phyloP scores from a whole-genome alignment of 2,329 filamentous ascomycete species.

The Penicillium sp. region DNA sequence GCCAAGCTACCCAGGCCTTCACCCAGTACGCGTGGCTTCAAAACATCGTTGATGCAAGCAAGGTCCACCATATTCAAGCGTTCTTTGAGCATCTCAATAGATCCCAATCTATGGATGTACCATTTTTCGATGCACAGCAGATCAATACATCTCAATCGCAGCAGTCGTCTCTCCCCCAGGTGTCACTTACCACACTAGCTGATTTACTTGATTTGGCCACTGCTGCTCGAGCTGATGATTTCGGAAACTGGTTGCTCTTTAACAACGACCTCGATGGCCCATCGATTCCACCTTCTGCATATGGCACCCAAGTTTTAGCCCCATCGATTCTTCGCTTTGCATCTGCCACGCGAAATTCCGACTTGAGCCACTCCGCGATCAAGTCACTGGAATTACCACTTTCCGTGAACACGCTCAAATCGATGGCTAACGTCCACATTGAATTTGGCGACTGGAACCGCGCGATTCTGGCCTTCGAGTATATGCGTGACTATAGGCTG shows the following conservation, averaged over 20 bases:
- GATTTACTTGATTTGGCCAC: conserved; percentile 53
- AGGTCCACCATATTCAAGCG: conserved; percentile 32
- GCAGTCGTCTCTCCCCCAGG: conserved; percentile 33
- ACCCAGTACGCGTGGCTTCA: conserved; percentile 34
- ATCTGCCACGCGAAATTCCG: conserved; percentile 47
- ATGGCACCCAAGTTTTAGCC: conserved; percentile 49
- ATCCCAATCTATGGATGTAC: conserved; percentile 10
- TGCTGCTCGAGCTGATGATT: conserved; percentile 45
- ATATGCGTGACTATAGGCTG: conserved; percentile 32
- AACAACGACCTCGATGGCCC: conserved; percentile 56
- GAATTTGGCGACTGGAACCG: conserved; percentile 35
- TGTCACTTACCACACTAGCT: conserved; percentile 51
- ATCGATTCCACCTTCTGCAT: conserved; percentile 48
- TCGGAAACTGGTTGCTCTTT: conserved; percentile 56
- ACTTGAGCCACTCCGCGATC: conserved; percentile 31
- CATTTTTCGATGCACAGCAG: conserved; percentile 19
- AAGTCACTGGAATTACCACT: conserved; percentile 33
- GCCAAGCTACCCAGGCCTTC: conserved; percentile 30
- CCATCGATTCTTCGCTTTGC: conserved; percentile 58
- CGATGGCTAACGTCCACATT: conserved; percentile 37
- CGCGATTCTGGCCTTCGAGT: conserved; percentile 31
- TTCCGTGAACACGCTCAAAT: conserved; percentile 36
- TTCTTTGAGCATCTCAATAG: conserved; percentile 29
- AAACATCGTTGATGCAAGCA: conserved; percentile 36
- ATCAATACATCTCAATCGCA: conserved; percentile 17